Percentiles rank a stretch among this genome's conserved stretches.
phyloP scores from a whole-genome alignment of 2,329 filamentous ascomycete genomes.

The Emericellopsis atlantica region DNA sequence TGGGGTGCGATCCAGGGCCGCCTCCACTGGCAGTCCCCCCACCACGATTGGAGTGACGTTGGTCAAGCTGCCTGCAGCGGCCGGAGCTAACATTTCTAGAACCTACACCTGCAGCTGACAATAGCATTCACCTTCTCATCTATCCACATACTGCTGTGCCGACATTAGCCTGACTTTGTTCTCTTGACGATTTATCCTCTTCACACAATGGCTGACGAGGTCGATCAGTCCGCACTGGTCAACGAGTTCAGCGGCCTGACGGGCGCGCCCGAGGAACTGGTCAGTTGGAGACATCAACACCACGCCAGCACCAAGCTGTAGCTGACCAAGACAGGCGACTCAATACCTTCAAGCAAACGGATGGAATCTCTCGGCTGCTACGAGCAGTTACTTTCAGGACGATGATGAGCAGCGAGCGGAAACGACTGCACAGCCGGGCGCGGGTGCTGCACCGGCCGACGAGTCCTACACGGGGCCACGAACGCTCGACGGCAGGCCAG shows the following conservation, averaged over 20 bases:
- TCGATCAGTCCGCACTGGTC: conserved; percentile 28
- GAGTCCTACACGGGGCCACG: conserved; percentile 46
- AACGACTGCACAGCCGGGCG: conserved; percentile 27
- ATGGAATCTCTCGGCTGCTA: conserved; percentile 55
- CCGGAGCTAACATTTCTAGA: no score
- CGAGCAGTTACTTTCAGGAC: conserved; percentile 48
- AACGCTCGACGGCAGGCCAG: conserved; percentile 50
- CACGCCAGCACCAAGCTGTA: not conserved
- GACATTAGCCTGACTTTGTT: not conserved
- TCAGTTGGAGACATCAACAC: not conserved
- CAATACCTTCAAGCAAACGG: conserved; percentile 51
- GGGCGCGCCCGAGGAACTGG: conserved; percentile 19
- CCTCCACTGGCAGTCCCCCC: no score
- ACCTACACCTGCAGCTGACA: no score
- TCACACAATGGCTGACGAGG: conserved; percentile 17
- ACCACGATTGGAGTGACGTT: no score
- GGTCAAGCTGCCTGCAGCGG: no score
- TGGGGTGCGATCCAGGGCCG: no score
- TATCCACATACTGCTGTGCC: not conserved
- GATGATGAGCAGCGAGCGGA: conserved; percentile 35
- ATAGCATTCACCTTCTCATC: not conserved
- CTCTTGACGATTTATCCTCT: not conserved
- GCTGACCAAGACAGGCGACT: conserved; percentile 36
- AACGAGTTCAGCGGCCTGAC: conserved; percentile 45
- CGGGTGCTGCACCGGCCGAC: conserved; percentile 9